A percentile compares a stretch with the other conserved stretches of the same genome.
Conservation (phyloP, 2,329 filamentous ascomycete genomes). For the Lachnellula hyalina region DNA sequence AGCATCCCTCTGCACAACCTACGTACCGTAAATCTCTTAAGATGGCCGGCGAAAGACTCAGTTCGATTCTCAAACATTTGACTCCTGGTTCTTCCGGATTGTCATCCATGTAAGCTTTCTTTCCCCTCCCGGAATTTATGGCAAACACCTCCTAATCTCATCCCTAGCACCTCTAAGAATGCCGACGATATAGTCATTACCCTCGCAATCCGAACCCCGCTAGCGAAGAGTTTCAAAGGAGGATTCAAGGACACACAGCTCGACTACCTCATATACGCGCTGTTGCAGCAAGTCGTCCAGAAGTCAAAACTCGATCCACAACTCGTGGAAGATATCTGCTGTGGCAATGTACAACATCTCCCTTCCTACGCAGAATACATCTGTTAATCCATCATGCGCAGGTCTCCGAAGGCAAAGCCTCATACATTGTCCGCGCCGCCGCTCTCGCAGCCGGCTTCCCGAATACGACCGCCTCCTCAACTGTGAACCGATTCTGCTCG, state of each 20-base stretch:
- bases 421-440: constrained; percentile 87
- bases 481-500: constrained; percentile 94
- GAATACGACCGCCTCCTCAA: constrained; percentile 75
- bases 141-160: constrained; percentile 22
- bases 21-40: constrained; percentile 23
- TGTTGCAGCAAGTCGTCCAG: constrained; percentile 70
- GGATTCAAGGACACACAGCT: constrained; percentile 91
- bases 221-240: constrained; percentile 85
- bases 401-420: constrained; percentile 79
- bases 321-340: constrained; percentile 81
- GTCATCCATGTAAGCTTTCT: constrained; percentile 65
- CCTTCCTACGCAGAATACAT: background rate
- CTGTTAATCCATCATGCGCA: constrained; percentile 29
- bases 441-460: constrained; percentile 89
- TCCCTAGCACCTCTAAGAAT: constrained; percentile 75
- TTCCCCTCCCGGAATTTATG: background rate
- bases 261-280: constrained; percentile 78
- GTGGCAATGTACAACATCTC: constrained; percentile 67
- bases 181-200: constrained; percentile 97
- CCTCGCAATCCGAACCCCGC: constrained; percentile 79
- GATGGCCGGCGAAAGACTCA: constrained; percentile 83
- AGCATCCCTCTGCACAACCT: background rate
- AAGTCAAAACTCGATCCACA: constrained; percentile 73
- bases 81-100: constrained; percentile 67
- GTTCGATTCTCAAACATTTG: constrained; percentile 82